Evolutionary conservation across 1,284 basidiomycete genomes (phyloP).

Genomic region (Polyporus tsugae): DNA sequence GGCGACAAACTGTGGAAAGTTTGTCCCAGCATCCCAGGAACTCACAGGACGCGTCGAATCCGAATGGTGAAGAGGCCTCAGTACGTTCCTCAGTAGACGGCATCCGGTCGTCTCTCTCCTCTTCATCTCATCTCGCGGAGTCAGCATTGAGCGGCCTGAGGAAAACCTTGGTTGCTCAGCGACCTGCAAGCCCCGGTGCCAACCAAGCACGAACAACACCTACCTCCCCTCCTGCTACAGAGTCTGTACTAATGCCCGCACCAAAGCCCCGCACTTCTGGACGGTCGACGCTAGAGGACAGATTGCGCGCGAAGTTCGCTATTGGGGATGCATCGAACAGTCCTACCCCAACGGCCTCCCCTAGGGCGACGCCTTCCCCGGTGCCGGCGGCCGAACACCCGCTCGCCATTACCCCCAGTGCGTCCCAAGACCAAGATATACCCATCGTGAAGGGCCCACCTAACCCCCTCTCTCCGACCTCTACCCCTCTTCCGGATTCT

Average conservation of each 20-base stretch:
- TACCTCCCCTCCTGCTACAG: constrained; percentile 22
- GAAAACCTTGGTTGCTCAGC: constrained; percentile 66
- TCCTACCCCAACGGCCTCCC: constrained; percentile 53
- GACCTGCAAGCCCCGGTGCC: constrained; percentile 51
- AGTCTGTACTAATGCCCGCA: constrained; percentile 29
- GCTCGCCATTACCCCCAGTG: constrained; percentile 37
- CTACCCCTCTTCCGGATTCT: constrained; percentile 55
- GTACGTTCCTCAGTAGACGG: constrained; percentile 37
- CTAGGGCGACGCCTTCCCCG: constrained; percentile 52
- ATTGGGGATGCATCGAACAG: constrained; percentile 60
- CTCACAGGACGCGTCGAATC: constrained; percentile 37
- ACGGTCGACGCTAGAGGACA: constrained; percentile 67
- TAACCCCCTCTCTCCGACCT: constrained; percentile 51
- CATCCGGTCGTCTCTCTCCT: constrained; percentile 39
- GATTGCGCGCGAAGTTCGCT: constrained; percentile 67
- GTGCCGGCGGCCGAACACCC: constrained; percentile 44
- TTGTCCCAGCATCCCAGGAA: constrained; percentile 39
- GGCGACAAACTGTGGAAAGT: constrained; percentile 42
- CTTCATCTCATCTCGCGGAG: constrained; percentile 65
- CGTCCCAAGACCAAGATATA: constrained; percentile 45
- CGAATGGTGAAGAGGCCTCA: constrained; percentile 28
- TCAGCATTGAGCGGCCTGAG: constrained; percentile 65
- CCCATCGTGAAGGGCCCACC: constrained; percentile 26
- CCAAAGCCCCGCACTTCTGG: constrained; percentile 31
- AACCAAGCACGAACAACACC: constrained; percentile 9